phyloP scores from a whole-genome alignment of 352 stramenopile species.

The Globisporangium acanthophoron region DNA sequence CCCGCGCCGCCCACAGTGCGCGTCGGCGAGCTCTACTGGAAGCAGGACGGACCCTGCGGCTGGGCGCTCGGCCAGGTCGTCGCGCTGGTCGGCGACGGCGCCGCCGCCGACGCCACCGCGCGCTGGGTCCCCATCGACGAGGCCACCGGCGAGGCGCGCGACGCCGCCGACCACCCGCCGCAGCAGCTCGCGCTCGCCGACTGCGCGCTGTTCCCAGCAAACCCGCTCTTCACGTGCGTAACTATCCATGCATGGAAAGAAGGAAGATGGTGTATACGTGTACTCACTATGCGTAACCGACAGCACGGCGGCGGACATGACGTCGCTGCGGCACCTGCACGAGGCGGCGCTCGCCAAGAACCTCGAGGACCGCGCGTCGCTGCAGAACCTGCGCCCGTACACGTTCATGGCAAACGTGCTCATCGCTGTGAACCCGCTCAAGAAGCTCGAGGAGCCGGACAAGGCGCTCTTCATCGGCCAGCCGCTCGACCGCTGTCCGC shows the following conservation, averaged over 20 bases:
- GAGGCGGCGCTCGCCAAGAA: conserved; percentile 87
- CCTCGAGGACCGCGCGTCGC: conserved; percentile 69
- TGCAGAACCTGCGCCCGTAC: conserved; percentile 75
- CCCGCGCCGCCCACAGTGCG: conserved; percentile 20
- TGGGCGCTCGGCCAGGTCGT: conserved; percentile 70
- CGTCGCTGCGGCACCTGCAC: conserved; percentile 74
- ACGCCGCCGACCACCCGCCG: conserved; percentile 15
- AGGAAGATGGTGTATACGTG: not conserved
- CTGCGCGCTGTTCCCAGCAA: conserved; percentile 57
- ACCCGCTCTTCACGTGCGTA: conserved; percentile 54
- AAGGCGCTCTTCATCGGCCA: conserved; percentile 67
- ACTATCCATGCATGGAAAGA: conserved; percentile 1
- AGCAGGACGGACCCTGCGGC: conserved; percentile 50
- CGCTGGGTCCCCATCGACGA: conserved; percentile 58
- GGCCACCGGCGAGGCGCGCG: conserved; percentile 42
- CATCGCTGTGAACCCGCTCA: conserved; percentile 82
- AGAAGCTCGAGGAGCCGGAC: conserved; percentile 63
- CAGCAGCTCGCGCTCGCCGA: conserved; percentile 37
- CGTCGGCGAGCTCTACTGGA: conserved; percentile 82
- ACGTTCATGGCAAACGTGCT: conserved; percentile 88
- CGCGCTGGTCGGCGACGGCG: conserved; percentile 30
- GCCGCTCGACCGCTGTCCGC: conserved; percentile 58
- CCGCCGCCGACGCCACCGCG: conserved; percentile 14
- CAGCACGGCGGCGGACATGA: conserved; percentile 76
- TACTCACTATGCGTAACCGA: not conserved